phyloP scores from a whole-genome alignment of 768 basidiomycete species.

The Suillus subluteus region DNA sequence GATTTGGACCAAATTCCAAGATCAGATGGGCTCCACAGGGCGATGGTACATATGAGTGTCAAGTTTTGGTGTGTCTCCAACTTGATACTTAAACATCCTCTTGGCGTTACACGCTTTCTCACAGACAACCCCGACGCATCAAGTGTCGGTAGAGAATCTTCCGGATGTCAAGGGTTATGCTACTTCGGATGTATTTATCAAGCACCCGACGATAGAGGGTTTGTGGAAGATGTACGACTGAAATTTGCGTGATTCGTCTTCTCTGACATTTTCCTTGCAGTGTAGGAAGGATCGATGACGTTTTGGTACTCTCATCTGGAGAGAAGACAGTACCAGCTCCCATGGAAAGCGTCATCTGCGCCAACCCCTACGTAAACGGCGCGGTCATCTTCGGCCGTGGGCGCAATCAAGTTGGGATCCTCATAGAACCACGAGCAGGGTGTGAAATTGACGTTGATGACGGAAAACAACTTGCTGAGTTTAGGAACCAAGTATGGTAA shows the following conservation, averaged over 20 bases:
- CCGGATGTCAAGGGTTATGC: slow-evolving; percentile 31
- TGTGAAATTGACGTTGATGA: slow-evolving; percentile 25
- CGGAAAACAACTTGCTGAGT: slow-evolving; percentile 25
- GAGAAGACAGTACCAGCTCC: slow-evolving; percentile 29
- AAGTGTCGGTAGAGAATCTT: slow-evolving; percentile 36
- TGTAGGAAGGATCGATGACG: slow-evolving; percentile 40
- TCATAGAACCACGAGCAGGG: slow-evolving; percentile 31
- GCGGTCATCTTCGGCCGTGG: slow-evolving; percentile 39
- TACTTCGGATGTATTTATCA: too few species aligned
- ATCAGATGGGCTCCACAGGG: slow-evolving; percentile 37
- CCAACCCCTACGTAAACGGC: slow-evolving; percentile 23
- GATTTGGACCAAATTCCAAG: slow-evolving; percentile 22
- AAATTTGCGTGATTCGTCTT: background rate
- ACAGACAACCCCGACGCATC: slow-evolving; percentile 13
- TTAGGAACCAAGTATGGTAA: slow-evolving; percentile 38
- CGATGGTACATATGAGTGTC: slow-evolving; percentile 21
- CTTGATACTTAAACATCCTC: too few species aligned
- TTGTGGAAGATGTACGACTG: slow-evolving; percentile 38
- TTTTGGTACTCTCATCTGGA: slow-evolving; percentile 30
- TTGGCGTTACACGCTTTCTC: slow-evolving; percentile 11
- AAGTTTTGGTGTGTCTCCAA: too few species aligned
- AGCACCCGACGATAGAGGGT: slow-evolving; percentile 42
- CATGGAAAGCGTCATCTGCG: slow-evolving; percentile 31
- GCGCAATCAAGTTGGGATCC: slow-evolving; percentile 35
- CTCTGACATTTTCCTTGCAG: slow-evolving; percentile 1